Evolutionary conservation across 805 yeast species (phyloP), one percentile per base, ranked within the genome.

Genomic region (Scheffersomyces coipomensis): DNA sequence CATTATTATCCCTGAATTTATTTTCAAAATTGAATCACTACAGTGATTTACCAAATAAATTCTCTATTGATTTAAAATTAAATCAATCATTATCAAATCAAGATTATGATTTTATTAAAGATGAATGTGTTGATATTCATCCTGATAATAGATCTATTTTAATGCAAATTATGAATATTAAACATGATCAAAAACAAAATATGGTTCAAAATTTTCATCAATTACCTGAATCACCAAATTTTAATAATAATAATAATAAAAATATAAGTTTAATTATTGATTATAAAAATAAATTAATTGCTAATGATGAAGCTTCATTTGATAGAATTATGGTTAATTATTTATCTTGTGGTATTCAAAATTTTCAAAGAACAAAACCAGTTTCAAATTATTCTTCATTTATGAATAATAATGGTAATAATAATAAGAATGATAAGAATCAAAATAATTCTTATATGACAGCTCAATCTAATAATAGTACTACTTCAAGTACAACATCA

Each of bases 261-360:
- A 30, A 44, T 27, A 53, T 48, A 6, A 61, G 62, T 8, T 45
- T 60, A 37, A 43, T 68, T 17, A 60, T 66, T 37, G 75, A 69
- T 54, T 64, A 62, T 52, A 48, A 51, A 19, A 61, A 69, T 52
- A 53, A 59, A 39, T 60, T 69, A 51, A 56, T 69, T 35, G 74
- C 73, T 10, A 63, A 60, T 37, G 69, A 66, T 44, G 68, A 62
- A 33, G 51, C 51, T 11, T 55, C 71, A 16, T 56, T 69, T 39
- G 65, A 62, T 48, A 49, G 71, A 25, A 60, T 69, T 42, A 60
- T 69, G 64, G 58, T 61, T 30, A 65, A 69, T 55, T 67, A 67
- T 49, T 49, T 56, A 36, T 43, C 51, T 33, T 58, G 65, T 30
- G 64, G 65, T 12, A 59, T 53, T 29, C 63, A 60, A 45, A 45